These are phyloP conservation scores for Davidsoniella virescens DNA, from an alignment of 2,329 filamentous ascomycete species.

Conservation along the genomic window DNA sequence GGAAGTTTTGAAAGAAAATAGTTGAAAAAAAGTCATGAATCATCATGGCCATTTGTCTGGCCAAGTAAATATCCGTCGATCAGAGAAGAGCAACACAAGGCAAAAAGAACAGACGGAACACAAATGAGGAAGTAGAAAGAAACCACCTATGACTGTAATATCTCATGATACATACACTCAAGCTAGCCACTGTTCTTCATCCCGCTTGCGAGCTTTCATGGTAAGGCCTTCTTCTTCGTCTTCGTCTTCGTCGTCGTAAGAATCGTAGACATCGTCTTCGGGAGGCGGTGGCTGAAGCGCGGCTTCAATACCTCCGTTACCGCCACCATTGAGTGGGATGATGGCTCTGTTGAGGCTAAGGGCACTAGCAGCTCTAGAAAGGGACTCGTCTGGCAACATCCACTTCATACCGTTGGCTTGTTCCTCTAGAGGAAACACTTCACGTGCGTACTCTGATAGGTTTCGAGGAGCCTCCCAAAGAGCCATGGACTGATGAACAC, in stretches of 20 bases:
- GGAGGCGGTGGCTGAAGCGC: slow-evolving; percentile 22
- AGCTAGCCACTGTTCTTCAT: slow-evolving; percentile 44
- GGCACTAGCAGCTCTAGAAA: slow-evolving; percentile 7
- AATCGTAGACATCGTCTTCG: slow-evolving; percentile 22
- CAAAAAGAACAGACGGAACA: neutral
- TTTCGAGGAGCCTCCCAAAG: slow-evolving; percentile 86
- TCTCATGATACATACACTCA: slow-evolving; percentile 17
- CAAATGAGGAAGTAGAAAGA: neutral
- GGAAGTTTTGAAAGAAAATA: neutral
- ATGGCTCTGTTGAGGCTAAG: slow-evolving; percentile 8
- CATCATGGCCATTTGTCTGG: too few species aligned
- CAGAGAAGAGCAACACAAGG: neutral
- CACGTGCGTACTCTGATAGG: slow-evolving; percentile 84
- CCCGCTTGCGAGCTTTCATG: slow-evolving; percentile 39
- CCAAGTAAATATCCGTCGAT: too few species aligned
- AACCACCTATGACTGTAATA: neutral
- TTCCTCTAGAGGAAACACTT: slow-evolving; percentile 90
- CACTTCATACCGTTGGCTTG: slow-evolving; percentile 84
- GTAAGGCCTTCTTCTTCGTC: slow-evolving; percentile 30
- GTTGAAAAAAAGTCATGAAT: too few species aligned
- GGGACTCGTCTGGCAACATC: slow-evolving; percentile 49
- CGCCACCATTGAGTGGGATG: slow-evolving; percentile 10
- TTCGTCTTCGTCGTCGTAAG: slow-evolving; percentile 33
- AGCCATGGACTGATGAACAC: slow-evolving; percentile 58
- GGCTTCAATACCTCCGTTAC: slow-evolving; percentile 23